These are phyloP conservation scores for Cladobotryum mycophilum DNA, from an alignment of 2,329 filamentous ascomycete genomes.

Conservation along the genomic window DNA sequence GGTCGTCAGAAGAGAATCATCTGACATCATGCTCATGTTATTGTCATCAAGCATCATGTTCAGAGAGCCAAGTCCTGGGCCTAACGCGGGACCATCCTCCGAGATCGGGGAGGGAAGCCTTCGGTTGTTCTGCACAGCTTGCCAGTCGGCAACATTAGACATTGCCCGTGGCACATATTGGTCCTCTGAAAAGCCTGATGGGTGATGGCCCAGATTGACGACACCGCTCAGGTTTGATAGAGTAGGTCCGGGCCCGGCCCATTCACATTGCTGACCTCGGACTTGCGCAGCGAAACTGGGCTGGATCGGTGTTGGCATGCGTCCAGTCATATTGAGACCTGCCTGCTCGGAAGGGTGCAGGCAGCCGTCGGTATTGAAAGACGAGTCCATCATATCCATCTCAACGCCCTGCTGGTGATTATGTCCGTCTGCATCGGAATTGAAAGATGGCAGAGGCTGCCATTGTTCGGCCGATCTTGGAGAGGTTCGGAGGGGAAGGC, in stretches of 20 bases:
- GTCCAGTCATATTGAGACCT: constrained; percentile 25
- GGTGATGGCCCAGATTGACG: constrained; percentile 35
- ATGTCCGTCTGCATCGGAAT: constrained; percentile 35
- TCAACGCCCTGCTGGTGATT: constrained; percentile 32
- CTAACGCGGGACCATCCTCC: constrained; percentile 45
- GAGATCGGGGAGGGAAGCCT: constrained; percentile 55
- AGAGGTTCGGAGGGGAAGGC: constrained; percentile 44
- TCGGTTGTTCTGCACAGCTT: constrained; percentile 45
- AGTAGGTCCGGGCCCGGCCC: constrained; percentile 27
- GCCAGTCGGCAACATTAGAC: constrained; percentile 42
- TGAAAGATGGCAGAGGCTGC: constrained; percentile 26
- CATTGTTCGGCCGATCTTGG: constrained; percentile 28
- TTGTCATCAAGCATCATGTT: constrained; percentile 29
- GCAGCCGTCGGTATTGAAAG: constrained; percentile 14
- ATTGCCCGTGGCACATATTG: constrained; percentile 44
- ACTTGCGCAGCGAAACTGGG: constrained; percentile 51
- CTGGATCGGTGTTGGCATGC: constrained; percentile 56
- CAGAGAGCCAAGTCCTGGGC: constrained; percentile 25
- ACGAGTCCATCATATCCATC: constrained; percentile 47
- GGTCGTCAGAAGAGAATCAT: constrained; percentile 14
- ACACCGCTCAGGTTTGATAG: constrained; percentile 29
- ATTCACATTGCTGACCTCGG: constrained; percentile 44
- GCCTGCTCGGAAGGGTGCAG: constrained; percentile 10
- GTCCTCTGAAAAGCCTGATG: constrained; percentile 34
- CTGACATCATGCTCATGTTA: constrained; percentile 24